Base-by-base conservation (phyloP, 2,329 filamentous ascomycete species). In the Pseudopithomyces maydicus region DNA sequence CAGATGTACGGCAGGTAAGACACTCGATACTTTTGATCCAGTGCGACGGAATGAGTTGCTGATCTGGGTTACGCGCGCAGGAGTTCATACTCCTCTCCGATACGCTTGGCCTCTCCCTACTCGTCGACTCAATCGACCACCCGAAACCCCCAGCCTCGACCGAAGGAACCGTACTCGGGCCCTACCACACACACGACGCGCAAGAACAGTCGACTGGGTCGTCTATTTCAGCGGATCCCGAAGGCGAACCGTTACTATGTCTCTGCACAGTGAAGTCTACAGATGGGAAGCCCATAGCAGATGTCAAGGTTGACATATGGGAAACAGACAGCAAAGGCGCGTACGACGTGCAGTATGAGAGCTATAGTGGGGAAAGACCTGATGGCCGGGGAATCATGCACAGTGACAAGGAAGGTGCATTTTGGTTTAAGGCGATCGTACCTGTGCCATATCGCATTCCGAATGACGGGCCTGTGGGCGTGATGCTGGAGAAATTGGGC, bases 361-460 rank as follows among this genome's bases (percentile, higher is more conserved):
- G 85, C 41, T 80, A 87, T 3, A 75, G 26, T 11, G 68, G 66
- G 2, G 65, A 82, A 7, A 82, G 80, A 1, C 89, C 90, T 0
- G 89, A 91, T 77, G 90, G 91, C 46, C 81, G 91, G 41, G 90
- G 89, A 55, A 82, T 94, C 55, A 83, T 92, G 80, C 77, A 77
- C 41, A 89, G 83, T 58, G 90, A 94, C 64, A 80, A 82, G 0
- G 80, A 92, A 35, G 94, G 93, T 0, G 70, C 82, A 1, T 95
- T 96, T 73, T 96, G 89, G 88, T 96, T 96, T 80, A 88, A 87
- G 68, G 91, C 89, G 0, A 91, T 96, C 71, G 88, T 89, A 57
- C 92, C 92, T 0, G 91, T 96, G 56, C 87, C 89, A 52, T 97
- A 96, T 76, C 89, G 90, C 0, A 95, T 96, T 67, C 91, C 91